Percentiles rank a stretch among this genome's conserved stretches.
phyloP scores from a whole-genome alignment of 345 rosid species.

The Hirschfeldia incana region DNA sequence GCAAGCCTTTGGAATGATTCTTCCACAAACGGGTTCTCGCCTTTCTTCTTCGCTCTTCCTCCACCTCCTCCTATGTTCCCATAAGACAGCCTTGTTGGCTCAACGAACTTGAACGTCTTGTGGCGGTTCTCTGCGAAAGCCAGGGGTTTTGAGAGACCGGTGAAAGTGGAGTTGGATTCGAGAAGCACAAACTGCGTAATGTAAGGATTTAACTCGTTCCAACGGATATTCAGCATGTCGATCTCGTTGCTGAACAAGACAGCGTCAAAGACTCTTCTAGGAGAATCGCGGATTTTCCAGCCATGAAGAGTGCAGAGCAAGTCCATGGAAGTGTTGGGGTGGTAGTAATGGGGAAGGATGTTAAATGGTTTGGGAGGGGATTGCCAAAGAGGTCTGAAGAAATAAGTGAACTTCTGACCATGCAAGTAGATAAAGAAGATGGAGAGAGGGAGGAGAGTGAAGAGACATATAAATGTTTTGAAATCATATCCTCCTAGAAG shows the following conservation, averaged over 20 bases:
- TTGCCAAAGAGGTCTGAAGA: slow-evolving; percentile 43
- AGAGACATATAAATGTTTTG: slow-evolving; percentile 20
- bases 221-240: slow-evolving; percentile 73
- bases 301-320: slow-evolving; percentile 80
- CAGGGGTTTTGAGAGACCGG: slow-evolving; percentile 63
- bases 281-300: slow-evolving; percentile 75
- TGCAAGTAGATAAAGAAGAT: slow-evolving; percentile 35
- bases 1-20: slow-evolving; percentile 92
- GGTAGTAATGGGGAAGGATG: slow-evolving; percentile 34
- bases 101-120: slow-evolving; percentile 52
- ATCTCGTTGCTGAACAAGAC: slow-evolving; percentile 81
- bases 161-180: slow-evolving; percentile 88
- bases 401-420: slow-evolving; percentile 41
- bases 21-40: slow-evolving; percentile 87
- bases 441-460: slow-evolving; percentile 25
- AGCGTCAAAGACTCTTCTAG: slow-evolving; percentile 80
- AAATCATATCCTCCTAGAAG: slow-evolving; percentile 15
- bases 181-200: slow-evolving; percentile 82
- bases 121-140: slow-evolving; percentile 55
- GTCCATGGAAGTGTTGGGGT: slow-evolving; percentile 59
- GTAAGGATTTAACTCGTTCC: slow-evolving; percentile 83
- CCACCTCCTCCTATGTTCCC: slow-evolving; percentile 49
- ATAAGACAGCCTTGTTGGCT: slow-evolving; percentile 67
- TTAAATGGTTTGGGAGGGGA: slow-evolving; percentile 36
- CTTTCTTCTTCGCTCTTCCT: slow-evolving; percentile 70